These are phyloP conservation scores for Mycosphaerella sp. DNA, from an alignment of 2,329 filamentous ascomycete genomes.

Conservation along the genomic window DNA sequence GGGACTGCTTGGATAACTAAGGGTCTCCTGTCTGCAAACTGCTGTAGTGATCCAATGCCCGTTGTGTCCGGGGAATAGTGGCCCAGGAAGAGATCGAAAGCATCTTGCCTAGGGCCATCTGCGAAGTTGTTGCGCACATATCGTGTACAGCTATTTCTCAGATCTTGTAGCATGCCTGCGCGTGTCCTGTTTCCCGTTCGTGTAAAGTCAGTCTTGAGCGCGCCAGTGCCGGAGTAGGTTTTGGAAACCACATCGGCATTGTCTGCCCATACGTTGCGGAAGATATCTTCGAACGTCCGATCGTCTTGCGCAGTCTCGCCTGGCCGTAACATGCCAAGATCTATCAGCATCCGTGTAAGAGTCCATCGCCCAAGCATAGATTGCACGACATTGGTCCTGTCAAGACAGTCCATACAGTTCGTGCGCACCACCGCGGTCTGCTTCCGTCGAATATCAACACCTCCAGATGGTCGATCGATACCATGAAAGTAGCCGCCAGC, in stretches of 20 bases:
- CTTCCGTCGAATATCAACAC: conserved; percentile 69
- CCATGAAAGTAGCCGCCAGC: conserved; percentile 89
- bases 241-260: conserved; percentile 93
- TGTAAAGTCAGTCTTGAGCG: conserved; percentile 96
- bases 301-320: conserved; percentile 78
- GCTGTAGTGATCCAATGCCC: conserved; percentile 61
- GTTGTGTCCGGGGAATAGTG: conserved; percentile 70
- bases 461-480: conserved; percentile 73
- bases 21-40: conserved; percentile 81
- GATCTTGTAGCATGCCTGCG: conserved; percentile 75
- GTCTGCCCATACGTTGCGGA: conserved; percentile 97
- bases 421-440: conserved; percentile 92
- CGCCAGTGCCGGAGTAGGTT: conserved; percentile 91
- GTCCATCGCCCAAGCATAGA: conserved; percentile 91
- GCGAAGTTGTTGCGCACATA: conserved; percentile 93
- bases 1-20: conserved; percentile 88
- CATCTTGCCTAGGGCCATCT: conserved; percentile 90
- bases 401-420: conserved; percentile 99
- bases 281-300: conserved; percentile 75
- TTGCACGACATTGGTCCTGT: conserved; percentile 96
- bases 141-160: conserved; percentile 79
- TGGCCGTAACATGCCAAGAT: conserved; percentile 69
- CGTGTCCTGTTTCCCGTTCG: conserved; percentile 86
- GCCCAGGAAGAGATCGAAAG: conserved; percentile 90
- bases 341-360: conserved; percentile 79